Conservation (phyloP, 2,329 filamentous ascomycete genomes). For the Ceratocystis variospora region DNA sequence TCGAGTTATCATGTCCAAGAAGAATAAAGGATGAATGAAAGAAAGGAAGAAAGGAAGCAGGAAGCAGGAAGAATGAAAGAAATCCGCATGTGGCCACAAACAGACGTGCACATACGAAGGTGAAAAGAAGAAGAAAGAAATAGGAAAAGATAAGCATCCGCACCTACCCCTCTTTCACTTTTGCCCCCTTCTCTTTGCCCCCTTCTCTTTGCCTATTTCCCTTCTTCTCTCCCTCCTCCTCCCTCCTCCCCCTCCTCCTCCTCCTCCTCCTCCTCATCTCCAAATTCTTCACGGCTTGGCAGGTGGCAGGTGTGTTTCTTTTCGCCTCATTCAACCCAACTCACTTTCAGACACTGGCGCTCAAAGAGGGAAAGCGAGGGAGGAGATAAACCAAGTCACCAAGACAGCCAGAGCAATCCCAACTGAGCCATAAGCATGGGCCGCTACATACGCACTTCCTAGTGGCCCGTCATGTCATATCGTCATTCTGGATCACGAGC, state of each 20-base stretch:
- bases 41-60: too few relatives aligned
- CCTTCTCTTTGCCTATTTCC: too few relatives aligned
- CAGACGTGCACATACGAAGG: too few relatives aligned
- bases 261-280: neutral
- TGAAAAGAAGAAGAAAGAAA: neutral
- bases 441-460: neutral
- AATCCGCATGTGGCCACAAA: neutral
- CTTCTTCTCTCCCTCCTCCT: neutral
- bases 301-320: conserved; percentile 3
- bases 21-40: neutral
- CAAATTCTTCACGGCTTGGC: conserved; percentile 6
- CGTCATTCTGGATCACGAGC: neutral
- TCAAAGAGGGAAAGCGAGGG: neutral
- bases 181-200: neutral
- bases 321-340: neutral
- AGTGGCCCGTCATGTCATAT: neutral
- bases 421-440: neutral
- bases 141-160: neutral
- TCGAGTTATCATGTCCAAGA: neutral
- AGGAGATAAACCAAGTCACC: neutral
- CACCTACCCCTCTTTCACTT: neutral
- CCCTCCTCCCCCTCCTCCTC: neutral
- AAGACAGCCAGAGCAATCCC: neutral
- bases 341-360: neutral
- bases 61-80: neutral